These are phyloP conservation scores for Amanita exitialis DNA, from an alignment of 768 basidiomycete genomes.

Conservation along the genomic window DNA sequence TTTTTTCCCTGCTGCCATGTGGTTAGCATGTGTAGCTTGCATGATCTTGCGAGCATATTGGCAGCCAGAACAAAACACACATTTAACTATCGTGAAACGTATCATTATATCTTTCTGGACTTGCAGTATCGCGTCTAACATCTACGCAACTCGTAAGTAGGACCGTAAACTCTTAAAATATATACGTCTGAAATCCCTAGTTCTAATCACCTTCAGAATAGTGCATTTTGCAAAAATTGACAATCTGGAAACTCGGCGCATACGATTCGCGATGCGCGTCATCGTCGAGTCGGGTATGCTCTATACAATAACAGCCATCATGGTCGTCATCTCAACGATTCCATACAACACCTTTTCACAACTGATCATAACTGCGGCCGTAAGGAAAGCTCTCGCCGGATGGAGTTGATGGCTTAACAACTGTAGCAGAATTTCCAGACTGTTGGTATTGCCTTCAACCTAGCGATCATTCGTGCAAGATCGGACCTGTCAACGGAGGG, in stretches of 20 bases:
- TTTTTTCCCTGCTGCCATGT: slow-evolving; percentile 8
- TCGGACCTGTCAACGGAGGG: not conserved
- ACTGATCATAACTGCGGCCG: not conserved
- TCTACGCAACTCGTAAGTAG: slow-evolving; percentile 12
- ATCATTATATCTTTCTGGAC: slow-evolving; percentile 9
- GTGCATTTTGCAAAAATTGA: not conserved
- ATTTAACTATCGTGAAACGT: not conserved
- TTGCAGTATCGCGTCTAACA: slow-evolving; percentile 10
- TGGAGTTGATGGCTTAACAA: not conserved
- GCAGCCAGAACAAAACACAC: not conserved
- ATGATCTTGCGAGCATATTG: slow-evolving; percentile 5
- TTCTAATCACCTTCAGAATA: not conserved
- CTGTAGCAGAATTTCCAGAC: not conserved
- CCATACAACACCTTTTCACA: not conserved
- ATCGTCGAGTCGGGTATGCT: slow-evolving; percentile 5
- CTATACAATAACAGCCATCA: not conserved
- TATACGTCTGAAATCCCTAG: not conserved
- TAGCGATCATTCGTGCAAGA: not conserved
- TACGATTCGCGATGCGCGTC: slow-evolving; percentile 1
- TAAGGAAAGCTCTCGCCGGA: not conserved
- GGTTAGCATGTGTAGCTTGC: slow-evolving; percentile 7
- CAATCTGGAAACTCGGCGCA: not conserved
- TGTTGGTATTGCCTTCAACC: not conserved
- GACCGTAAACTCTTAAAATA: not conserved
- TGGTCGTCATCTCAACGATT: not conserved